These are phyloP conservation scores for Magnaporthales sp. DNA, from an alignment of 2,329 filamentous ascomycete genomes.

Conservation along the genomic window DNA sequence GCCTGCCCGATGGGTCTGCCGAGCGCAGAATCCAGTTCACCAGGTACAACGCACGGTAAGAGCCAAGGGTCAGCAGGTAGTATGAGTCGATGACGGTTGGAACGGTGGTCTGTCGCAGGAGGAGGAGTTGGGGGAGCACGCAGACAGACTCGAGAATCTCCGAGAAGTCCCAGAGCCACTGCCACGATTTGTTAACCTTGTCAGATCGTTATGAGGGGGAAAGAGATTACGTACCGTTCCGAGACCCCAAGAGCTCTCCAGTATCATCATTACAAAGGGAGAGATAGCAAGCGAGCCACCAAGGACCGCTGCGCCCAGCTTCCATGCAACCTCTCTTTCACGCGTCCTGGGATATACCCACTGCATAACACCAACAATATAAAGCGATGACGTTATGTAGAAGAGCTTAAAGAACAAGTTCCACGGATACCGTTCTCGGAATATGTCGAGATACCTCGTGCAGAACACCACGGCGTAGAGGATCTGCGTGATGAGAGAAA, in stretches of 20 bases:
- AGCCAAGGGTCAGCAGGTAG: constrained; percentile 80
- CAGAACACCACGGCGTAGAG: constrained; percentile 83
- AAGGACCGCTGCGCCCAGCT: constrained; percentile 65
- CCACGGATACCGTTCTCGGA: constrained; percentile 49
- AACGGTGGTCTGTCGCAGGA: constrained; percentile 88
- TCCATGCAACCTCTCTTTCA: constrained; percentile 90
- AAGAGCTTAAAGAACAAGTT: constrained; percentile 83
- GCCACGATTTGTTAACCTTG: constrained; percentile 5
- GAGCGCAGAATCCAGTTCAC: constrained; percentile 79
- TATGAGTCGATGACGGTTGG: constrained; percentile 96
- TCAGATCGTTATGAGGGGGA: background rate
- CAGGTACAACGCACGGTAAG: constrained; percentile 83
- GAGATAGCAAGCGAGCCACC: constrained; percentile 57
- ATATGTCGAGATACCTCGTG: constrained; percentile 80
- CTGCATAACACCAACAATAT: constrained; percentile 83
- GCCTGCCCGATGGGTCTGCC: constrained; percentile 46
- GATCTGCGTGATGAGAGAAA: constrained; percentile 84
- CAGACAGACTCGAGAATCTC: constrained; percentile 87
- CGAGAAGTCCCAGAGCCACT: constrained; percentile 83
- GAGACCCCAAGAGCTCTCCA: constrained; percentile 44
- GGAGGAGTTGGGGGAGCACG: constrained; percentile 81
- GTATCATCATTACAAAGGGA: constrained; percentile 64
- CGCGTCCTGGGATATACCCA: constrained; percentile 78
- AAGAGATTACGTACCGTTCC: constrained; percentile 32
- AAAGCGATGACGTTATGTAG: constrained; percentile 76